Evolutionary conservation across 176 grass and related monocot genomes (phyloP), one percentile per base, ranked within the genome.

Genomic region (Phyllostachys edulis): DNA sequence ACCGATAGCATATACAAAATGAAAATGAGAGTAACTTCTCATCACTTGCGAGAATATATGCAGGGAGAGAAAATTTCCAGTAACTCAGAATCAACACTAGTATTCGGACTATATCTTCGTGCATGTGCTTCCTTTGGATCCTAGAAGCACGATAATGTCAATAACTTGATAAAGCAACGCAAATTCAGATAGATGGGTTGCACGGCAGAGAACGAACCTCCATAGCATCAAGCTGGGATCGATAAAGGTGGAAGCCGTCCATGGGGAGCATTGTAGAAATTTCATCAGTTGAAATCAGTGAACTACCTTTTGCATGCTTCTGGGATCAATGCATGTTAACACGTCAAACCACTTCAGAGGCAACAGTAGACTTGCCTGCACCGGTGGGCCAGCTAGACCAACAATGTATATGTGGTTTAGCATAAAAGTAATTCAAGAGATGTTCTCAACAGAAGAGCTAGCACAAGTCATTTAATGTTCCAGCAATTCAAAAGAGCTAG

Each of bases 161-260:
- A 47, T 12, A 77, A 50, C 74, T 57, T 80, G 13, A 60, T 39
- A 63, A 45, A 86, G 23, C 18, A 77, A 63, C 37, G 37, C 2
- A n/a, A 78, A 75, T 26, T 64, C 38, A 63, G 29, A 67, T 7
- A 9, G 61, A 81, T 41, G 41, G 26, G 17, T 68, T 63, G 61
- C 49, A 23, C 7, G 6, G 17, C 36, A 89, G 38, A 74, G 65
- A 91, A 80, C 78, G 55, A 82, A 98, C 96, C 91, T 95, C 87
- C 91, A 92, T 95, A 82, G 89, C 86, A 85, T 98, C 91, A 76
- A 98, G 89, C 73, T 98, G 93, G 64, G 85, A 91, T 50, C 93
- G 89, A 77, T 98, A 98, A 72, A 98, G 93, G 84, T 98, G 96
- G 80, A 95, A 98, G 77, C 93, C 96, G 72, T 98, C 96, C 96